Base-by-base conservation (phyloP, 1,139 yeast species). In the Saccharomycopsis phalli region DNA sequence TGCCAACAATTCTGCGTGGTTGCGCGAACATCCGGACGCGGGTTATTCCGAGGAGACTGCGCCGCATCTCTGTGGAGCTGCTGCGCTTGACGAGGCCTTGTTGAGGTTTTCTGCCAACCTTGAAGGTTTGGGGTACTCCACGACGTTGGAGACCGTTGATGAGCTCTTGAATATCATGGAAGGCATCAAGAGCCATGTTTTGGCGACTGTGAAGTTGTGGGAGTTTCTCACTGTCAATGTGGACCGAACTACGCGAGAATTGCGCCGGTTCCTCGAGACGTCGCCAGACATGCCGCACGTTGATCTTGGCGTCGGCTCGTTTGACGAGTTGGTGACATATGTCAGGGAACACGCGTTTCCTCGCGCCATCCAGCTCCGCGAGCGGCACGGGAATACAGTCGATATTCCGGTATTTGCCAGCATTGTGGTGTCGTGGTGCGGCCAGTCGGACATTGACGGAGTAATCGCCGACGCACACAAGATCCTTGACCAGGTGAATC, bases 11-110 rank as follows among this genome's bases (percentile, higher is more conserved):
- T 86, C 97, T 0, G 62, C 56, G 1, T 91, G 98, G 98, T 60
- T 91, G 30, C 63, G 72, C 40, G 81, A 79, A 3, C 87, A 81
- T 51, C 97, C 97, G 0, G 95, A 88, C 28, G 75, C 86, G 2
- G 97, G 97, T 5, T 91, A 91, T 61, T 83, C 84, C 47, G 70
- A 70, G 25, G 72, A 71, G 42, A 88, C 95, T 3, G 94, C 97
- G 2, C 96, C 97, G 3, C 95, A 91, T 59, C 69, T 91, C 49
- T 68, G 58, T 17, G 64, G 94, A 2, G 96, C 97, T 1, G 79
- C 87, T 41, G 96, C 81, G 50, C 69, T 91, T 46, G 98, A 91
- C 57, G 67, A 62, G 16, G 67, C 71, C 17, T 66, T 91, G 43
- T 59, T 81, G 28, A 71, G 77, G 25, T 84, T 80, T 53, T 81